phyloP scores from a whole-genome alignment of 495 filamentous ascomycete genomes.

The Penicillium ochrochloron region DNA sequence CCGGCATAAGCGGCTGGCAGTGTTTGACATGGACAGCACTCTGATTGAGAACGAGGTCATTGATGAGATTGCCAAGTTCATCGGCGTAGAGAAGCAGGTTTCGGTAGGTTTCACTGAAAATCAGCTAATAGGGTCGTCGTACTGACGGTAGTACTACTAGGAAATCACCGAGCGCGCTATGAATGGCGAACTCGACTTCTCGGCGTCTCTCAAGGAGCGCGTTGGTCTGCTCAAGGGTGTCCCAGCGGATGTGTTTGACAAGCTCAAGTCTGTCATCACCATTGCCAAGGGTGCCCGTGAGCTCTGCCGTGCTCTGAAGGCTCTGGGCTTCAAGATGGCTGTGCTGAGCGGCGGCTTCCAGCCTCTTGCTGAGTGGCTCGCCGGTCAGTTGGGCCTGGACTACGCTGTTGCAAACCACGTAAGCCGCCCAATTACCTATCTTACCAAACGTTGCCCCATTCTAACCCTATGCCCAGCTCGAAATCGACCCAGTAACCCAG shows the following conservation, averaged over 20 bases:
- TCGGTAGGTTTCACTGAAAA: conserved; percentile 44
- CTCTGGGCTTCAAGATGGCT: conserved; percentile 78
- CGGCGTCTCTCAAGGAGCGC: conserved; percentile 75
- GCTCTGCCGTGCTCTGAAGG: conserved; percentile 71
- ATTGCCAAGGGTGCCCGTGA: conserved; percentile 81
- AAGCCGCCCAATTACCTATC: conserved; percentile 19
- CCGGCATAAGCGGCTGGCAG: conserved; percentile 76
- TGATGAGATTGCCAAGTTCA: conserved; percentile 84
- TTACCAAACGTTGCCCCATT: background rate
- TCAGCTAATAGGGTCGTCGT: conserved; percentile 13
- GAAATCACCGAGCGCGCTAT: conserved; percentile 91
- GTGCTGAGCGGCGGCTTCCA: conserved; percentile 92
- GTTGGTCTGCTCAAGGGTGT: conserved; percentile 82
- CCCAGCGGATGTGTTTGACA: conserved; percentile 77
- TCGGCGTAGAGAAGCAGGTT: conserved; percentile 73
- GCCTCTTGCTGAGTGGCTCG: conserved; percentile 86
- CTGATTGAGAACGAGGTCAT: conserved; percentile 96
- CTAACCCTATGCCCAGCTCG: conserved; percentile 52
- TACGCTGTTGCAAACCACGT: conserved; percentile 85
- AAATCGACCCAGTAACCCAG: conserved; percentile 64
- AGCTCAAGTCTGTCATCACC: conserved; percentile 70
- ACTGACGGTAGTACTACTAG: conserved; percentile 23
- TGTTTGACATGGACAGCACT: conserved; percentile 98
- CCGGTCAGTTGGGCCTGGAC: conserved; percentile 77
- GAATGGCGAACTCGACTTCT: conserved; percentile 96